A percentile compares a stretch with the other conserved stretches of the same genome.
These are phyloP conservation scores for Fusarium sp. DNA, from an alignment of 2,329 filamentous ascomycete genomes.

Conservation along the genomic window DNA sequence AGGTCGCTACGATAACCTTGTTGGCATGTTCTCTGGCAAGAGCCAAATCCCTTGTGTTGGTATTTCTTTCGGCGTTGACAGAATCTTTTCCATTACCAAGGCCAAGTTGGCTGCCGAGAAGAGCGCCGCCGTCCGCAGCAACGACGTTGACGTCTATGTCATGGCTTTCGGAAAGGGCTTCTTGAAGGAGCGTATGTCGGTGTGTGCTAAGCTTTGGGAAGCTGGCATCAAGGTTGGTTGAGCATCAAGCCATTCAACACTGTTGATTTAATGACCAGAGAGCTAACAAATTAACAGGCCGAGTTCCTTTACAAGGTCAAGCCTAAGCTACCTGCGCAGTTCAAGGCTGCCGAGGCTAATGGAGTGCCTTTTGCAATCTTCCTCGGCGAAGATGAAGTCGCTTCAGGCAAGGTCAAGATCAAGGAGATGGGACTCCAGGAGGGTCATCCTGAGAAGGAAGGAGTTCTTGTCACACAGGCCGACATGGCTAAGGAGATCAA, in stretches of 20 bases:
- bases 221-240: conserved; percentile 80
- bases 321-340: conserved; percentile 88
- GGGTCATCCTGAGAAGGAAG: conserved; percentile 91
- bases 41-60: conserved; percentile 74
- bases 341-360: conserved; percentile 86
- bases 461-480: conserved; percentile 75
- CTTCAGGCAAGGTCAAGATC: conserved; percentile 84
- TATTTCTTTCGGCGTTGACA: conserved; percentile 93
- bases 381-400: conserved; percentile 89
- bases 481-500: conserved; percentile 74
- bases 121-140: conserved; percentile 63
- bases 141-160: conserved; percentile 89
- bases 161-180: conserved; percentile 95
- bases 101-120: conserved; percentile 73
- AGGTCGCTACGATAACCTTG: conserved; percentile 91
- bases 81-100: conserved; percentile 94
- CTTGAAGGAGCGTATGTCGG: conserved; percentile 84
- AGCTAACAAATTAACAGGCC: conserved; percentile 61
- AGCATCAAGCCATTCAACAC: neutral
- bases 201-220: conserved; percentile 83
- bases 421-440: conserved; percentile 82
- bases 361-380: conserved; percentile 89
- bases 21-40: conserved; percentile 92
- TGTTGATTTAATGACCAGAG: conserved; percentile 26
- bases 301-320: conserved; percentile 93